A percentile compares a stretch with the other conserved stretches of the same genome.
Conservation (phyloP, 345 rosid genomes). For the Passiflora organensis region DNA sequence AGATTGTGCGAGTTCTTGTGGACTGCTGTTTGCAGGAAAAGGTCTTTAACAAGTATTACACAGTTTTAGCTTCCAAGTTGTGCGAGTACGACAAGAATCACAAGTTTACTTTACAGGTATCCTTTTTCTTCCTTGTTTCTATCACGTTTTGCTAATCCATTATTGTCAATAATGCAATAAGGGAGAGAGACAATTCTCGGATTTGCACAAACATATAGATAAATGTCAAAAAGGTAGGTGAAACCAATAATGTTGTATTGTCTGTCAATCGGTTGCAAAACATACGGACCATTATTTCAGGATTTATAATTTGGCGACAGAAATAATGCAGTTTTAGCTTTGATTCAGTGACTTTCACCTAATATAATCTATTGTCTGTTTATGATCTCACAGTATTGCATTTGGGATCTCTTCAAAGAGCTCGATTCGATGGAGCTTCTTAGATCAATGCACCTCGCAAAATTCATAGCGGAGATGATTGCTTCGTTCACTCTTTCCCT, state of each 20-base stretch:
- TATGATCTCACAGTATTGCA: slow-evolving; percentile 49
- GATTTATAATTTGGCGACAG: too few species aligned
- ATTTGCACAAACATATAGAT: background rate
- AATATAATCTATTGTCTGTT: background rate
- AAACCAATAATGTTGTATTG: too few species aligned
- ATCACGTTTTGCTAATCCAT: background rate
- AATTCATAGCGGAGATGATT: slow-evolving; percentile 76
- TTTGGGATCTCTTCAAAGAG: slow-evolving; percentile 90
- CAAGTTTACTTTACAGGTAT: slow-evolving; percentile 83
- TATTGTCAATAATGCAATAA: too few species aligned
- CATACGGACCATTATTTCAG: too few species aligned
- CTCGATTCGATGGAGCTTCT: slow-evolving; percentile 60
- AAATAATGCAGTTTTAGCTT: background rate
- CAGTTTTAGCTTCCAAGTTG: slow-evolving; percentile 65
- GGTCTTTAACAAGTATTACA: slow-evolving; percentile 79
- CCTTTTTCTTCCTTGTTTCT: background rate
- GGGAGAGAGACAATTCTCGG: too few species aligned
- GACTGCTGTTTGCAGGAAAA: slow-evolving; percentile 91
- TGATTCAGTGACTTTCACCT: background rate
- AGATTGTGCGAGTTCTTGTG: slow-evolving; percentile 79
- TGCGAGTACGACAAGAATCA: slow-evolving; percentile 88
- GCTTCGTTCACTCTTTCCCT: slow-evolving; percentile 66
- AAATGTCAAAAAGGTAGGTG: too few species aligned
- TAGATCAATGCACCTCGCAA: slow-evolving; percentile 87
- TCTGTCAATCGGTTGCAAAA: too few species aligned